Evolutionary conservation across 2,329 filamentous ascomycete species (phyloP).

Genomic region (Colletotrichum sp.): DNA sequence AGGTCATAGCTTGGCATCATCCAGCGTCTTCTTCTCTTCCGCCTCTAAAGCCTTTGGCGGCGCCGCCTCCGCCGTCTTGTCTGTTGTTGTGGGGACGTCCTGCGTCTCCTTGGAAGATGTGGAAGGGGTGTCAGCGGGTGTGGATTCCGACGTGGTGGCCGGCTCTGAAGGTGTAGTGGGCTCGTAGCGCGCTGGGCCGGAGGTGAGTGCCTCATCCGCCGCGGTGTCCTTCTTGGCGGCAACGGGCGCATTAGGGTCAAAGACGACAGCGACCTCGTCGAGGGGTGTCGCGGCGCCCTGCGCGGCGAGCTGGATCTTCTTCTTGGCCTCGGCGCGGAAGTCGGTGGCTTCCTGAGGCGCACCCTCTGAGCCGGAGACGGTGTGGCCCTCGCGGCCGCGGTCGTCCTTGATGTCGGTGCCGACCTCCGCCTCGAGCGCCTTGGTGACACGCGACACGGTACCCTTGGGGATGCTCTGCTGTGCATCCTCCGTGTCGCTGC

Average conservation of each 20-base stretch:
- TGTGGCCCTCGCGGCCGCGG: slow-evolving; percentile 9
- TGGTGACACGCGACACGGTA: not conserved
- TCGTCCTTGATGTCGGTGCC: slow-evolving; percentile 16
- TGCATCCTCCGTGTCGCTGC: not conserved
- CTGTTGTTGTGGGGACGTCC: not conserved
- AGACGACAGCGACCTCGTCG: slow-evolving; percentile 11
- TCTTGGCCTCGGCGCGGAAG: slow-evolving; percentile 15
- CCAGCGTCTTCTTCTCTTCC: not conserved
- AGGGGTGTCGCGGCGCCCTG: slow-evolving; percentile 8
- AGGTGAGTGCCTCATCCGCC: not conserved
- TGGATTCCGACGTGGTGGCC: not conserved
- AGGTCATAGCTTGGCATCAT: not conserved
- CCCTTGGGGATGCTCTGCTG: not conserved
- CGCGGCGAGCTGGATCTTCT: slow-evolving; percentile 12
- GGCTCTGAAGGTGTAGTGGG: not conserved
- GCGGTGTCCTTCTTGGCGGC: not conserved
- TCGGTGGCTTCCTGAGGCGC: slow-evolving; percentile 3
- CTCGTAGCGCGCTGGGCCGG: not conserved
- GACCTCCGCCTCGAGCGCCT: not conserved
- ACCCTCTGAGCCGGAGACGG: slow-evolving; percentile 1
- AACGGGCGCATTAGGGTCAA: slow-evolving; percentile 1
- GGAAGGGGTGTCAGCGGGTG: not conserved
- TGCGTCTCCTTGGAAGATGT: not conserved
- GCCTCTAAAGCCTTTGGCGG: not conserved
- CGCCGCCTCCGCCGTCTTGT: not conserved